phyloP scores from a whole-genome alignment of 805 yeast species.

The Yamadazyma sp. region DNA sequence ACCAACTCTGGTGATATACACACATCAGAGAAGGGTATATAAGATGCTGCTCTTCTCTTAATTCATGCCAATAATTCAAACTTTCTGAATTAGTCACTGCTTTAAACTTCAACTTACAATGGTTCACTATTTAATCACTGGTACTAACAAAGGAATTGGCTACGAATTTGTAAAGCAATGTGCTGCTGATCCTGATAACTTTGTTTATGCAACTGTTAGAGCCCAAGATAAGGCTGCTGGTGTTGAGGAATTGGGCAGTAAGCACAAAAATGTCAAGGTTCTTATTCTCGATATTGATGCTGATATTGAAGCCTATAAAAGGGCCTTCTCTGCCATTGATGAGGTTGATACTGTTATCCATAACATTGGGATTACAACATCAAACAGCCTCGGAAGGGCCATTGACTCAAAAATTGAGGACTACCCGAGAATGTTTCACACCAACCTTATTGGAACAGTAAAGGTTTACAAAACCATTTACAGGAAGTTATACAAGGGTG shows the following conservation, averaged over 20 bases:
- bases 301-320: slow-evolving; percentile 4
- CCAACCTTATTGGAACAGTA: slow-evolving; percentile 12
- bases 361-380: slow-evolving; percentile 10
- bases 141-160: slow-evolving; percentile 45
- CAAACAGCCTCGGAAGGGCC: neutral
- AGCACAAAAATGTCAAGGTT: slow-evolving; percentile 9
- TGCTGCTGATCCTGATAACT: slow-evolving; percentile 17
- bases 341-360: slow-evolving; percentile 22
- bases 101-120: too few species aligned
- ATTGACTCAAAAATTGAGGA: slow-evolving; percentile 3
- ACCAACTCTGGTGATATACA: too few species aligned
- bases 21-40: too few species aligned
- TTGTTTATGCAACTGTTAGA: slow-evolving; percentile 26
- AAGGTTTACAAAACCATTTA: slow-evolving; percentile 24
- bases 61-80: too few species aligned
- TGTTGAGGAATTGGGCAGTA: slow-evolving; percentile 3
- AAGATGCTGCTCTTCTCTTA: too few species aligned
- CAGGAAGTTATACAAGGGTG: slow-evolving; percentile 23
- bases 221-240: slow-evolving; percentile 20
- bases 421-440: slow-evolving; percentile 7
- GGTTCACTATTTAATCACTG: slow-evolving; percentile 34
- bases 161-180: slow-evolving; percentile 27
- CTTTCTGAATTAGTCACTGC: too few species aligned
- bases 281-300: slow-evolving; percentile 9
- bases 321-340: slow-evolving; percentile 12